Evolutionary conservation across 495 filamentous ascomycete species (phyloP).

Genomic region (Friedmanniomyces endolithicus): DNA sequence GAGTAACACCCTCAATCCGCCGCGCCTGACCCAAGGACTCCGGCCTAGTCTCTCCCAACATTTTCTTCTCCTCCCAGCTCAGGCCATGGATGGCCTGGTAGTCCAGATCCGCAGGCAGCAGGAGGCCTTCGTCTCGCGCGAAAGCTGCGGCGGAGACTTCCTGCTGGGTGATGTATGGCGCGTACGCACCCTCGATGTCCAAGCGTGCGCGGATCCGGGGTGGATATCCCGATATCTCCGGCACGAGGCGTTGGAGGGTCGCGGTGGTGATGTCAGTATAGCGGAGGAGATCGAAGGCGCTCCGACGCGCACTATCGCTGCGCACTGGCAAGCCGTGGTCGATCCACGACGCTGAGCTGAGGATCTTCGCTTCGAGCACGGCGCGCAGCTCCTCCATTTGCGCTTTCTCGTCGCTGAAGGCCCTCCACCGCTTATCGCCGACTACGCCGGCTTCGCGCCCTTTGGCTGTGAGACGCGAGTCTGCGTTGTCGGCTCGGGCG

Average conservation of each 20-base stretch:
- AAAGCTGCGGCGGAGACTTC: slow-evolving; percentile 49
- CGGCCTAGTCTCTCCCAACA: slow-evolving; percentile 57
- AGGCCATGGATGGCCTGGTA: slow-evolving; percentile 61
- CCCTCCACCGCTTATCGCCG: slow-evolving; percentile 60
- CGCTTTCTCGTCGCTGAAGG: slow-evolving; percentile 47
- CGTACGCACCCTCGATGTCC: slow-evolving; percentile 68
- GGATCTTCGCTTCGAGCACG: slow-evolving; percentile 42
- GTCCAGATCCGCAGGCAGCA: slow-evolving; percentile 63
- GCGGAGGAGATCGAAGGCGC: slow-evolving; percentile 65
- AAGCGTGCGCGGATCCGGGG: slow-evolving; percentile 52
- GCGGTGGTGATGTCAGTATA: slow-evolving; percentile 44
- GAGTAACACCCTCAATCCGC: slow-evolving; percentile 71
- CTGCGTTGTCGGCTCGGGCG: slow-evolving; percentile 84
- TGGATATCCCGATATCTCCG: slow-evolving; percentile 41
- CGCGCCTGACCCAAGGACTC: slow-evolving; percentile 81
- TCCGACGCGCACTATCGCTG: slow-evolving; percentile 45
- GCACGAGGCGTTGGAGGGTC: slow-evolving; percentile 42
- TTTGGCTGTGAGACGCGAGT: slow-evolving; percentile 68
- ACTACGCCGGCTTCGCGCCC: slow-evolving; percentile 70
- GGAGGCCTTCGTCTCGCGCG: slow-evolving; percentile 61
- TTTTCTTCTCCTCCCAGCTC: slow-evolving; percentile 60
- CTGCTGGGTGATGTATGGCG: slow-evolving; percentile 68
- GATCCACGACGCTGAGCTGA: slow-evolving; percentile 52
- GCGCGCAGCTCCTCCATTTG: slow-evolving; percentile 53
- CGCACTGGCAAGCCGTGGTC: slow-evolving; percentile 55